phyloP scores from a whole-genome alignment of 257 asterid genomes.

The Solanum dulcamara region DNA sequence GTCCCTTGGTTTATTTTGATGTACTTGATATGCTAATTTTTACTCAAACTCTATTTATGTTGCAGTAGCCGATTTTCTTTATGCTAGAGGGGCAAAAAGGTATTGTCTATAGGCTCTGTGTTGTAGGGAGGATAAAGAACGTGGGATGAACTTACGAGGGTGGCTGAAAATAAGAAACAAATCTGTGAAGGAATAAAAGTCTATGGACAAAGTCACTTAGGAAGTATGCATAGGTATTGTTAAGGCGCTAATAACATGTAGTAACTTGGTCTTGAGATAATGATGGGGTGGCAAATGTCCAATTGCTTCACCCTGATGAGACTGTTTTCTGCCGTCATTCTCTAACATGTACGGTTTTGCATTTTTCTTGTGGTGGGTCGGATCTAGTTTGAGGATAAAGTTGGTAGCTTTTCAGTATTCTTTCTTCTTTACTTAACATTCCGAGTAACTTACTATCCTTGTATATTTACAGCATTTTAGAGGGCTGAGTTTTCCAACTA shows the following conservation, averaged over 20 bases:
- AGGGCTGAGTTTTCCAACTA: slow-evolving; percentile 96
- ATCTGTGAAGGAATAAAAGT: not conserved
- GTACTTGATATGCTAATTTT: not conserved
- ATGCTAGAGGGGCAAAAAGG: not conserved
- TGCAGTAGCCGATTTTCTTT: not conserved
- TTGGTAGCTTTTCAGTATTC: not conserved
- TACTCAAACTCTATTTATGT: not conserved
- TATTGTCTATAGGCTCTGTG: not conserved
- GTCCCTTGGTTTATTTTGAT: not conserved
- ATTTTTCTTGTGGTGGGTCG: not conserved
- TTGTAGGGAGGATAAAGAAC: not conserved
- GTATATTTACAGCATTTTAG: slow-evolving; percentile 52
- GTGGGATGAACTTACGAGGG: not conserved
- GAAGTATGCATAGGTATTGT: not conserved
- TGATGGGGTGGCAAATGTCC: not conserved
- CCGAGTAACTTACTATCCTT: not conserved
- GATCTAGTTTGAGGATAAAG: not conserved
- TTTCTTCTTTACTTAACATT: not conserved
- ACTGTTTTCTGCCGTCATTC: not conserved
- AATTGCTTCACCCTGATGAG: not conserved
- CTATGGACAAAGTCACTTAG: not conserved
- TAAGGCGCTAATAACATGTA: not conserved
- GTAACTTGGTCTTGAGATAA: not conserved
- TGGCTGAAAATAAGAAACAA: not conserved
- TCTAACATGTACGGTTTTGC: not conserved